phyloP scores from a whole-genome alignment of 1,139 yeast species.

The Debaryomyces robertsiae region DNA sequence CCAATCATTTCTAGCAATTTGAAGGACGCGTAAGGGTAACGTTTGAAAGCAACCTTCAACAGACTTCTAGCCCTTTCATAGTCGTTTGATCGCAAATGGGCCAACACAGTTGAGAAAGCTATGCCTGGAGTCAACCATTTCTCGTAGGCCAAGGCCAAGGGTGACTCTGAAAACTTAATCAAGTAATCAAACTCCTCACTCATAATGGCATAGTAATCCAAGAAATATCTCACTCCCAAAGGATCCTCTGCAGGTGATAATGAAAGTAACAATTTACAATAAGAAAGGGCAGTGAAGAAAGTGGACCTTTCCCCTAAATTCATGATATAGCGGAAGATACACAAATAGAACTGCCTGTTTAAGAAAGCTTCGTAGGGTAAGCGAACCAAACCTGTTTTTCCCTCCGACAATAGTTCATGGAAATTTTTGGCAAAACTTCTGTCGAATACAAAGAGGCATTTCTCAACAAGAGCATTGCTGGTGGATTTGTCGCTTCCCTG shows the following conservation, averaged over 20 bases:
- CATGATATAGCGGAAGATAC: conserved; percentile 70
- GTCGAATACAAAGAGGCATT: conserved; percentile 79
- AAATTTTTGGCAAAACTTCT: conserved; percentile 47
- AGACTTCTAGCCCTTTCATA: conserved; percentile 47
- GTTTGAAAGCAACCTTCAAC: conserved; percentile 51
- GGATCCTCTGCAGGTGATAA: conserved; percentile 83
- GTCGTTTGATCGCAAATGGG: conserved; percentile 49
- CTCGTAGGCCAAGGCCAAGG: conserved; percentile 56
- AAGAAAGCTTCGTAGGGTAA: conserved; percentile 75
- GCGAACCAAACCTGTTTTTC: conserved; percentile 62
- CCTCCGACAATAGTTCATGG: conserved; percentile 49
- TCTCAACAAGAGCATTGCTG: conserved; percentile 71
- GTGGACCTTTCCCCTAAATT: conserved; percentile 79
- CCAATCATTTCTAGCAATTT: conserved; percentile 50
- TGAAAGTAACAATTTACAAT: conserved; percentile 68
- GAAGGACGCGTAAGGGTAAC: conserved; percentile 63
- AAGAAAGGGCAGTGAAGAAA: conserved; percentile 72
- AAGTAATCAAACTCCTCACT: conserved; percentile 67
- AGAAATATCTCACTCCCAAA: conserved; percentile 76
- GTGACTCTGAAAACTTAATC: conserved; percentile 55
- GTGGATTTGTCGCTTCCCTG: conserved; percentile 74
- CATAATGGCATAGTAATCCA: conserved; percentile 76
- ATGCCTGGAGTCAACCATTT: conserved; percentile 78
- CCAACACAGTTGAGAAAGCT: conserved; percentile 66
- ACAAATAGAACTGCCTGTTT: conserved; percentile 76